Base-by-base conservation (phyloP, 1,284 basidiomycete species). In the Boletus sp. region DNA sequence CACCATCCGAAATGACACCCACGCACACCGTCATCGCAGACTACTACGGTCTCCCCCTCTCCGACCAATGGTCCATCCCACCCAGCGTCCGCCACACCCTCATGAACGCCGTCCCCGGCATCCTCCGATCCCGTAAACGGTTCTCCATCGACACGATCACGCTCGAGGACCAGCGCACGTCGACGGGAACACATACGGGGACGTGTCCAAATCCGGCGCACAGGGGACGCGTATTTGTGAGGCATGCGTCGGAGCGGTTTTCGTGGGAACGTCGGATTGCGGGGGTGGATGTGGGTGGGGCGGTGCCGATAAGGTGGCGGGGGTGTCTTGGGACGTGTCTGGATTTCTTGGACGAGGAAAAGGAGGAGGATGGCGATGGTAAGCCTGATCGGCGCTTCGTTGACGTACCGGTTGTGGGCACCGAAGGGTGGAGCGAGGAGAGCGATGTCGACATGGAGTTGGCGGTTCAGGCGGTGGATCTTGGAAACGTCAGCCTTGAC, bases 221-320 rank as follows among this genome's bases (percentile, higher is more conserved):
- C 62, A 50, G 16, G 53, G 63, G 47, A 2, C 66, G 65, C n/a
- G 70, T 82, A 12, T 91, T 86, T 62, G 78, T 87, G 15, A 70
- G 67, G 27, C 84, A 80, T 54, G 80, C 80, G 1, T 88, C 87
- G 64, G 83, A 88, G 67, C 73, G 86, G 46, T 80, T 79, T 60
- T 82, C 84, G 5, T 91, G 89, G 89, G 85, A 85, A 67, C 74
- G 70, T 3, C 71, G 63, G 15, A 71, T 90, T 43, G 85, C 82
- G 0, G 83, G 83, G 5, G 74, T 79, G 33, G 68, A 75, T 11
- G 74, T 88, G 0, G 84, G 83, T 13, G 79, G 78, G 15, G 63
- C 73, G 3, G 84, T 88, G 12, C 85, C 88, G n/a, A 59, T 91
- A 41, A 70, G 77, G 53, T 91, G 89, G 88, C 74, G 86, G 24